Conservation (phyloP, 164 flowering plant species). For the Aristolochia contorta region DNA sequence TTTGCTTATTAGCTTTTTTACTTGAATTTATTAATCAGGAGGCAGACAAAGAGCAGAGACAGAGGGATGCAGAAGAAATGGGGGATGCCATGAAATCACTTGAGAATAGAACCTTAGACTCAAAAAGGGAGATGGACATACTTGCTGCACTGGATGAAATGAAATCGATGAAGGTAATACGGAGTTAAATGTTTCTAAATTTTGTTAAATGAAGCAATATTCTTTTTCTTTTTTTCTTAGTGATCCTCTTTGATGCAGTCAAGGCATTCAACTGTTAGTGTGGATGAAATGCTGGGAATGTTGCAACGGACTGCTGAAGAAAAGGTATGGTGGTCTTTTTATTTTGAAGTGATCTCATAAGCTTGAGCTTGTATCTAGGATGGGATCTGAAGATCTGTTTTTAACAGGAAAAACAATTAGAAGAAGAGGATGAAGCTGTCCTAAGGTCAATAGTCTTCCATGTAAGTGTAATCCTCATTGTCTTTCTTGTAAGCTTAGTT, state of each 20-base stretch:
- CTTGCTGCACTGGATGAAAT: conserved; percentile 90
- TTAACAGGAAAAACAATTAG: conserved; percentile 56
- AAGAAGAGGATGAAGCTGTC: conserved; percentile 83
- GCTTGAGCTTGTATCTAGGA: background rate
- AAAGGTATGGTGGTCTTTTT: conserved; percentile 40
- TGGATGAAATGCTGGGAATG: conserved; percentile 81
- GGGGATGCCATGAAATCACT: conserved; percentile 96
- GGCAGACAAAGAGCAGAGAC: conserved; percentile 44
- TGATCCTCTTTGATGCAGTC: conserved; percentile 43
- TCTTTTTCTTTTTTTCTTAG: background rate
- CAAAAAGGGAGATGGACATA: conserved; percentile 91
- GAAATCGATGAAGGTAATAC: conserved; percentile 86
- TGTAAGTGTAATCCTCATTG: conserved; percentile 25
- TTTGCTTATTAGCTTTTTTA: background rate
- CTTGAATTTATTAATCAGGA: conserved; percentile 23
- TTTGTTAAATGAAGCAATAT: no score
- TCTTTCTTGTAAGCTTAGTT: background rate
- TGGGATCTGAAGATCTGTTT: background rate
- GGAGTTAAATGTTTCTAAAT: background rate
- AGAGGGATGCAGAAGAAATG: conserved; percentile 80
- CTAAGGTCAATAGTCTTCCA: conserved; percentile 47
- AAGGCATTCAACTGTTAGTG: conserved; percentile 81
- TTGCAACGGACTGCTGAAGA: conserved; percentile 53
- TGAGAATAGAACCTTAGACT: conserved; percentile 83
- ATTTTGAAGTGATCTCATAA: background rate